Base-by-base conservation (phyloP, 2,329 filamentous ascomycete species). In the Talaromyces sp. region DNA sequence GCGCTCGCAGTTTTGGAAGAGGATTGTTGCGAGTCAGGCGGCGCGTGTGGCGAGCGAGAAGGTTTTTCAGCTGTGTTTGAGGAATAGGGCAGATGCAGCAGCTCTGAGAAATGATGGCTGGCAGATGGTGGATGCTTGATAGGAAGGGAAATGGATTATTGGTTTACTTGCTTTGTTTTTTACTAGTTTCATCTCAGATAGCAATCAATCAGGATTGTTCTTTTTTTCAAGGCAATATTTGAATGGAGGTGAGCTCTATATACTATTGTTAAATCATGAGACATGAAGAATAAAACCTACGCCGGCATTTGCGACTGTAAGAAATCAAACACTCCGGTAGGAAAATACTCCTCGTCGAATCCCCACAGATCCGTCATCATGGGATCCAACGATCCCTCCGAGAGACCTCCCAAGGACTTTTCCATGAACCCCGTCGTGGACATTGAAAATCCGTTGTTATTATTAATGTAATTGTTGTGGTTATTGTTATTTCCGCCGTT, bases 361-460 rank as follows among this genome's bases (percentile, higher is more conserved):
- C 74, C 73, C 74, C 74, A 76, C 24, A 75, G 61, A 63, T 75
- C 73, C 14, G 72, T 68, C 73, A 75, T 75, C 74, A 75, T 74
- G 6, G 73, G 73, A 56, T 76, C 74, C 41, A 70, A 59, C 26
- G 73, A 75, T 31, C 72, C 72, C 54, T 73, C 73, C 1, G 73
- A 75, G 14, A 76, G 66, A 21, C 73, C 73, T 17, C 41, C 41
- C 21, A 55, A 27, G 27, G 66, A 63, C 43, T 73, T 70, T 19
- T 58, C 57, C 10, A 59, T 43, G 7, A 55, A 41, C 21, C 35
- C 38, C 5, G 55, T 38, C 12, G 61, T 14, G 17, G 62, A 58
- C 6, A 67, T 38, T 35, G 68, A 65, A 51, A 69, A 66, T 5
- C 69, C 68, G 62, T 46, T 46, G 17, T 24, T 46, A 19, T 53